Evolutionary conservation across 768 basidiomycete species (phyloP), one percentile per base, ranked within the genome.

Genomic region (Sporobolomyces phaffii): DNA sequence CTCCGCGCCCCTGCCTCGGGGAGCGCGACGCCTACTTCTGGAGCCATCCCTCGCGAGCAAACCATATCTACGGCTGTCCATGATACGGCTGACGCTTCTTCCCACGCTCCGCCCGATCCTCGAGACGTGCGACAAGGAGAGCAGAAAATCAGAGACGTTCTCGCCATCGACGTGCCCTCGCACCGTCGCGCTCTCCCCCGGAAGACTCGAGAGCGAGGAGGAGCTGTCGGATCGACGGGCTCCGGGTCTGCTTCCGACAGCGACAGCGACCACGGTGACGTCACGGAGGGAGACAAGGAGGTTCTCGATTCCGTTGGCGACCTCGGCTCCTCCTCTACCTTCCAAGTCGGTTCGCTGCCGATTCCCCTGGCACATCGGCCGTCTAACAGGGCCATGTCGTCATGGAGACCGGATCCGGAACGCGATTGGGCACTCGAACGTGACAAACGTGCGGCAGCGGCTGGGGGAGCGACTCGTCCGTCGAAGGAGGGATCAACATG

Each of bases 111-210:
- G 1, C 62, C 70, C 3, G 49, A 64, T 38, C 54, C 43, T n/a
- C 9, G 31, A 1, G 49, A 47, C 9, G 62, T 60, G 1, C 40
- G 65, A 13, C 17, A 29, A 29, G 66, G 70, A 14, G 70, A 68
- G 47, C 63, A 60, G 13, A 59, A 69, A 51, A 68, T 69, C 10
- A 45, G 71, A n/a, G 57, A 68, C 29, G 60, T 65, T 3, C 58
- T 68, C 41, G 71, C 67, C 3, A 63, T 69, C 44, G 71, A 72
- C 34, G 64, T 64, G 6, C 71, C 71, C 5, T 36, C 29, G 14
- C 71, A 72, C 26, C 63, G 71, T 3, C 34, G 50, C 14, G 52
- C 49, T 9, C 24, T 57, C 29, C 56, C 64, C 17, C 36, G 61
- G 24, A 33, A 47, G 38, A 9, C 28, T 28, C 26, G 29, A 33